These are phyloP conservation scores for Aspergillus sp. DNA, from an alignment of 2,329 filamentous ascomycete species.

Conservation along the genomic window DNA sequence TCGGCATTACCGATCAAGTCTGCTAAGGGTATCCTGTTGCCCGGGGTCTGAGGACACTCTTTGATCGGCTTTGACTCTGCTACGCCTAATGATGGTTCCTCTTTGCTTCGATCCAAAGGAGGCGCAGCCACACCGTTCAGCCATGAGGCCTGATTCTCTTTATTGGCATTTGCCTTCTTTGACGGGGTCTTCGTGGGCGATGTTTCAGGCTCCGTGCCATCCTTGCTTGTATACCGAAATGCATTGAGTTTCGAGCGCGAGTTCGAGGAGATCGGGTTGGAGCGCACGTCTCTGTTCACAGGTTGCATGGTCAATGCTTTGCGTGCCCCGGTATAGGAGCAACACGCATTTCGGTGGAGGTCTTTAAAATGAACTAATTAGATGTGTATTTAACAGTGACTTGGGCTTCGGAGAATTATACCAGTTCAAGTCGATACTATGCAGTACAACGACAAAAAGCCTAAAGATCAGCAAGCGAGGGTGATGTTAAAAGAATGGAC, in stretches of 20 bases:
- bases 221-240: slow-evolving; percentile 51
- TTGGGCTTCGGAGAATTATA: not conserved
- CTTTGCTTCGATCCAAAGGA: slow-evolving; percentile 18
- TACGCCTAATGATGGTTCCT: slow-evolving; percentile 17
- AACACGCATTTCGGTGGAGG: slow-evolving; percentile 26
- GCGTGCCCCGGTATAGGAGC: slow-evolving; percentile 16
- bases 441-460: not conserved
- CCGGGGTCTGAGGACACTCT: slow-evolving; percentile 58
- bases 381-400: not conserved
- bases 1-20: slow-evolving; percentile 63
- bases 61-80: slow-evolving; percentile 30
- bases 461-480: not conserved
- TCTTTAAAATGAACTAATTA: slow-evolving; percentile 6
- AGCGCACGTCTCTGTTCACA: slow-evolving; percentile 26
- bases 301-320: slow-evolving; percentile 16
- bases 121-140: slow-evolving; percentile 33
- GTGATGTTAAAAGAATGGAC: not conserved
- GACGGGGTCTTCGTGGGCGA: slow-evolving; percentile 21
- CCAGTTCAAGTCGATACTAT: not conserved
- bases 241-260: slow-evolving; percentile 56
- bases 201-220: slow-evolving; percentile 21
- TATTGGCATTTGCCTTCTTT: slow-evolving; percentile 37
- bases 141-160: slow-evolving; percentile 45
- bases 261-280: slow-evolving; percentile 48
- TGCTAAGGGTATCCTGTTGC: slow-evolving; percentile 58